phyloP scores from a whole-genome alignment of 2,329 filamentous ascomycete species.

The Cordyceps militaris region DNA sequence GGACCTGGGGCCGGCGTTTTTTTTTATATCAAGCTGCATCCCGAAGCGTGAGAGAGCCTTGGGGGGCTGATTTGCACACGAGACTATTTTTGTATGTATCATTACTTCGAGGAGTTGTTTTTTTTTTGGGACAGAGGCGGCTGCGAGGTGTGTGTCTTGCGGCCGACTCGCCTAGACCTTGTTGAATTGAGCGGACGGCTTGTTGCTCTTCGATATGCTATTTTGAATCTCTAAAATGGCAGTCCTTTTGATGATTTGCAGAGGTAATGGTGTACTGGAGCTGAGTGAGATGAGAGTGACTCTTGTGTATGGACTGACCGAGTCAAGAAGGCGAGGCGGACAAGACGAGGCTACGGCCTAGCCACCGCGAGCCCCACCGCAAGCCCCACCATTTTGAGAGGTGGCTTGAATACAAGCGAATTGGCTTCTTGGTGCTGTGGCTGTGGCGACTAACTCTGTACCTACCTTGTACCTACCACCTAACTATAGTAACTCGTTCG shows the following conservation, averaged over 20 bases:
- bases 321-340: neutral
- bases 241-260: neutral
- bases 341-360: neutral
- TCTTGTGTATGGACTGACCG: neutral
- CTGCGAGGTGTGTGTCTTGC: neutral
- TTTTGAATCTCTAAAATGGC: neutral
- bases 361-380: neutral
- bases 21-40: neutral
- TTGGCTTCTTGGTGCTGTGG: neutral
- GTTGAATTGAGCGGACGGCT: slow-evolving; percentile 3
- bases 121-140: neutral
- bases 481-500: no score
- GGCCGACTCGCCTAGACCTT: neutral
- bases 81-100: slow-evolving; percentile 6
- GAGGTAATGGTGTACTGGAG: neutral
- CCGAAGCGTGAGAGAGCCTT: neutral
- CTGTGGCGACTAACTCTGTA: no score
- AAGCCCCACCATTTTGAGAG: neutral
- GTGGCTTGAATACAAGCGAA: neutral
- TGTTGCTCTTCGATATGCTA: neutral
- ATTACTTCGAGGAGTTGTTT: slow-evolving; percentile 3
- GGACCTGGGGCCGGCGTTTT: slow-evolving; percentile 9
- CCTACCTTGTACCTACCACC: no score
- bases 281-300: neutral
- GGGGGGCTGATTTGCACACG: neutral